Percentiles rank a stretch among this genome's conserved stretches.
phyloP scores from a whole-genome alignment of 768 basidiomycete genomes.

The Pleurotus eryngii region DNA sequence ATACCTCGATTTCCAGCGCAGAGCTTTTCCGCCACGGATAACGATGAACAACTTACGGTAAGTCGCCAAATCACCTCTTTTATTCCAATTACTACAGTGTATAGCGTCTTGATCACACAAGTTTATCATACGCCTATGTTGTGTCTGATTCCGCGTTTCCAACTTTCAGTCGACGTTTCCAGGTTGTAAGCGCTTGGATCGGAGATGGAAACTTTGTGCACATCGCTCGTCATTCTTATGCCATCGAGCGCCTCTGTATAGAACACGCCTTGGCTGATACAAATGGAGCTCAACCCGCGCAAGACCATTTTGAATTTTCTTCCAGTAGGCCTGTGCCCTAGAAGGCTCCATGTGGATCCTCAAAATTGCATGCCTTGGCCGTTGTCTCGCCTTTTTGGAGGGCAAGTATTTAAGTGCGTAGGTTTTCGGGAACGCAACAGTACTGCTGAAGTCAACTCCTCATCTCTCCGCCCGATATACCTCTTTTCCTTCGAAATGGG shows the following conservation, averaged over 20 bases:
- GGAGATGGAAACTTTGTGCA: conserved; percentile 1
- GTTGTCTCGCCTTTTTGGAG: not conserved
- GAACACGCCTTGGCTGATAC: not conserved
- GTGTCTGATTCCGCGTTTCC: no score
- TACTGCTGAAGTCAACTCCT: not conserved
- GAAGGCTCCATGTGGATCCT: conserved; percentile 5
- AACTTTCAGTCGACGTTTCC: not conserved
- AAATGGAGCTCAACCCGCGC: not conserved
- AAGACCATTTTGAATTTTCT: not conserved
- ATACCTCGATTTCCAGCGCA: no score
- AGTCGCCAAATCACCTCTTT: no score
- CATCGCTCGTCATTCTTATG: conserved; percentile 7
- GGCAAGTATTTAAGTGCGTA: conserved; percentile 3
- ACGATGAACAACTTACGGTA: no score
- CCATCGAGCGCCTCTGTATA: not conserved
- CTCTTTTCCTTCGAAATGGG: not conserved
- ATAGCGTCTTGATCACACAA: no score
- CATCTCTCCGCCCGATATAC: not conserved
- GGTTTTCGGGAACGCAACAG: not conserved
- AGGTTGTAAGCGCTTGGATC: not conserved
- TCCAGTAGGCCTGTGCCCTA: not conserved
- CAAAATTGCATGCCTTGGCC: conserved; percentile 5
- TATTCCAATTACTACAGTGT: no score
- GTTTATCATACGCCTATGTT: no score
- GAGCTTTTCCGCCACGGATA: no score